phyloP scores from a whole-genome alignment of 2,329 filamentous ascomycete species.

The Ceratocystis eucalypticola region DNA sequence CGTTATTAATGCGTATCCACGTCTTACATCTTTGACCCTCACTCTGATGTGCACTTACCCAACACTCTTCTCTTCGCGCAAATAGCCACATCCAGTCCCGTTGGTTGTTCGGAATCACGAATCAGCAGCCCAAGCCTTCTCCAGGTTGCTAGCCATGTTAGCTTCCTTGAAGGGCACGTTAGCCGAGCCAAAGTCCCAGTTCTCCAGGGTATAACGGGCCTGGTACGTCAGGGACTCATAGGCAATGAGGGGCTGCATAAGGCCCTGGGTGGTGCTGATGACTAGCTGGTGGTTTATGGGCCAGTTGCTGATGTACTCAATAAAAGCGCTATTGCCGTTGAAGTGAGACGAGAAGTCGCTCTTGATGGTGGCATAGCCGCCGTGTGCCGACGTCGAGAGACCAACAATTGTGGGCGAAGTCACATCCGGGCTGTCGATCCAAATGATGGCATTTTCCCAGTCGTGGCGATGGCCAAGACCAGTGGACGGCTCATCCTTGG shows the following conservation, averaged over 20 bases:
- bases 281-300: conserved; percentile 27
- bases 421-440: conserved; percentile 23
- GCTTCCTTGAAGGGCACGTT: conserved; percentile 31
- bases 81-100: conserved; percentile 24
- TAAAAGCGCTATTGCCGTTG: conserved; percentile 21
- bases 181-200: conserved; percentile 31
- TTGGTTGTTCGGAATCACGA: background rate
- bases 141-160: conserved; percentile 22
- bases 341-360: conserved; percentile 10
- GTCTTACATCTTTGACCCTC: background rate
- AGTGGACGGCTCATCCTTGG: conserved; percentile 31
- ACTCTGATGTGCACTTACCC: background rate
- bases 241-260: conserved; percentile 29
- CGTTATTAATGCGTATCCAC: background rate
- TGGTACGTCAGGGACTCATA: conserved; percentile 31
- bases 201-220: conserved; percentile 27
- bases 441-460: conserved; percentile 29
- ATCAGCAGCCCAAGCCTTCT: conserved; percentile 13
- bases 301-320: conserved; percentile 27
- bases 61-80: background rate
- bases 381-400: conserved; percentile 29
- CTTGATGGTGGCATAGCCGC: conserved; percentile 25
- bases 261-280: conserved; percentile 28
- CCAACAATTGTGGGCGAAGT: conserved; percentile 26
- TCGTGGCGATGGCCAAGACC: conserved; percentile 30